A percentile compares a stretch with the other conserved stretches of the same genome.
These are phyloP conservation scores for Leishmania major DNA, from an alignment of 208 protist genomes.

Conservation along the genomic window DNA sequence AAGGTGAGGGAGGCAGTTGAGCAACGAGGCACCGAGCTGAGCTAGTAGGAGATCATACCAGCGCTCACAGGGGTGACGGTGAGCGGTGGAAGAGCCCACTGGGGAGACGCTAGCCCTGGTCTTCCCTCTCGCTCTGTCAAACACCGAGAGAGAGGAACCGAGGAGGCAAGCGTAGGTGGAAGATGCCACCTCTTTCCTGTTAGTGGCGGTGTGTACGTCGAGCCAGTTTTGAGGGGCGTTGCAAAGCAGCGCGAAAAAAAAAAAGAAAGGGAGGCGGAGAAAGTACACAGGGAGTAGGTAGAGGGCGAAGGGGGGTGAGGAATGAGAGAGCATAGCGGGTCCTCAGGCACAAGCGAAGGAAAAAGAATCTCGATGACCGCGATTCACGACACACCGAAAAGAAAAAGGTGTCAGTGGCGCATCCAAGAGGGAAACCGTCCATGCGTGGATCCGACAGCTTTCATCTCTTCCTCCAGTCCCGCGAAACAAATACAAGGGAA, in stretches of 20 bases:
- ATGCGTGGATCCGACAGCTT: neutral
- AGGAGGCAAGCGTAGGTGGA: neutral
- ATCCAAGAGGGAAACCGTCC: neutral
- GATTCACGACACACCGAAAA: constrained; percentile 1
- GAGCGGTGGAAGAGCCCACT: neutral
- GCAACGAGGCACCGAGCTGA: neutral
- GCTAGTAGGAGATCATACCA: neutral
- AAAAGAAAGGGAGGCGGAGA: neutral
- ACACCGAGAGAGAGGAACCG: neutral
- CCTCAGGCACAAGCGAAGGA: neutral
- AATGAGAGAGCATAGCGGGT: neutral
- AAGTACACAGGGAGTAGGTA: neutral
- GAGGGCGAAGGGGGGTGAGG: neutral
- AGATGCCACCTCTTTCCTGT: constrained; percentile 3
- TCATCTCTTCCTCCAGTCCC: neutral
- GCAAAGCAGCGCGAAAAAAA: neutral
- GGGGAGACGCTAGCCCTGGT: constrained; percentile 1
- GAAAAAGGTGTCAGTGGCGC: constrained; percentile 1
- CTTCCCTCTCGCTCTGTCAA: neutral
- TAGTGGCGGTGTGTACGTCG: neutral
- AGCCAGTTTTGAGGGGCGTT: neutral
- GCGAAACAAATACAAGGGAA: neutral
- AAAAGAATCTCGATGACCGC: neutral
- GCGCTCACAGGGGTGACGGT: neutral
- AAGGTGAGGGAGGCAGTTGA: neutral